Evolutionary conservation across 495 filamentous ascomycete species (phyloP), one percentile per base, ranked within the genome.

Genomic region (Podospora pseudopauciseta): DNA sequence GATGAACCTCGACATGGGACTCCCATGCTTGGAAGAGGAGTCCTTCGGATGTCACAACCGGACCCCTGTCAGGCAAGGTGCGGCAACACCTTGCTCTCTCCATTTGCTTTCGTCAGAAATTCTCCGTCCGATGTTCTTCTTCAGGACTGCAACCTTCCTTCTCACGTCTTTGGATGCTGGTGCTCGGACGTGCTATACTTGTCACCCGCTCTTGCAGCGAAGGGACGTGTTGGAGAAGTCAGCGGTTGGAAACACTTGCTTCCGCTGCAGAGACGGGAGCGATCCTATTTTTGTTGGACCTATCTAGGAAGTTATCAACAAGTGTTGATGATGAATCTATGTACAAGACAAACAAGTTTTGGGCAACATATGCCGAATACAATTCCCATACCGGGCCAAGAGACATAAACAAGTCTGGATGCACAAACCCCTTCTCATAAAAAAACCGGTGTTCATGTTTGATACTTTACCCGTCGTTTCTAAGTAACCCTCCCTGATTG

Each of bases 161-260:
- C 15, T 20, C 28, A 7, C 13, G 6, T 34, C 20, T 20, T 30
- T 20, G 49, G 19, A 13, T 28, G 15, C 34, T 19, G 15, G 56
- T 32, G 64, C 27, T 15, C 30, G 57, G 66, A 60, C n/a, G 28
- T 69, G 58, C 72, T 71, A 72, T 70, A 70, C 60, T 72, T 71
- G 68, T 62, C 72, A 63, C 60, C 70, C 67, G 69, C 65, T 30
- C 61, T 68, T 28, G 63, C 66, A 70, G 62, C 16, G 30, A 49
- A 19, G 20, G 68, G 57, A 59, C 23, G 54, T 16, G 16, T 5
- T 15, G 53, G 19, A 19, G 19, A 23, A 44, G 65, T 63, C 54
- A 69, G 71, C 73, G 73, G 71, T 71, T 75, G 73, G 73, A 73
- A 68, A 18, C 39, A n/a, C 53, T 57, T 65, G 49, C 30, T 57